A percentile compares a stretch with the other conserved stretches of the same genome.
Evolutionary conservation across 176 grass and related monocot species (phyloP).

Genomic region (Ananas comosus): DNA sequence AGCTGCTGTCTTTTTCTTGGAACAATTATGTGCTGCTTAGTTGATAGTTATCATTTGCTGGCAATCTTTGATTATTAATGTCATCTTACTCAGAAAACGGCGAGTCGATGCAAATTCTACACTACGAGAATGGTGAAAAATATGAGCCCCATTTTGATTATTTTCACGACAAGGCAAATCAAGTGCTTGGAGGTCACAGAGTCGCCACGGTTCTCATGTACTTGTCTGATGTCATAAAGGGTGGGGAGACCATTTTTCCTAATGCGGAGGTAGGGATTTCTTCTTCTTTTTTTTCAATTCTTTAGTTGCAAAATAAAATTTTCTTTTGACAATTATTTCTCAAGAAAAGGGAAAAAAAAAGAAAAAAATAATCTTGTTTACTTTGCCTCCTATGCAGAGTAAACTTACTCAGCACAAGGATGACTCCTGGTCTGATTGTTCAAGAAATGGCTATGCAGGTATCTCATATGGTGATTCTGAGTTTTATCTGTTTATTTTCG

Average conservation of each 20-base stretch:
- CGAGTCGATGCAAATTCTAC: conserved; percentile 41
- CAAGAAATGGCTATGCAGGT: conserved; percentile 37
- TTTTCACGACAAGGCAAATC: conserved; percentile 25
- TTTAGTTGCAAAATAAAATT: neutral
- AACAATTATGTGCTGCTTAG: neutral
- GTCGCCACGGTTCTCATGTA: conserved; percentile 62
- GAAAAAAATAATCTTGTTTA: too few relatives aligned
- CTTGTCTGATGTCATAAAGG: conserved; percentile 35
- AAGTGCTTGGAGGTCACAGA: conserved; percentile 28
- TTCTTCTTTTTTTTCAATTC: neutral
- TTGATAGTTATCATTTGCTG: neutral
- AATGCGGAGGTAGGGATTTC: conserved; percentile 18
- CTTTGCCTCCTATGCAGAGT: conserved; percentile 14
- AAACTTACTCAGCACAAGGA: conserved; percentile 30
- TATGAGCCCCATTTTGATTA: conserved; percentile 58
- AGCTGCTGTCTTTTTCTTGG: neutral
- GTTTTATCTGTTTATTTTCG: too few relatives aligned
- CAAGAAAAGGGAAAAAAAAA: too few relatives aligned
- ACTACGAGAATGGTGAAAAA: conserved; percentile 37
- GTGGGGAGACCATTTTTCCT: conserved; percentile 44
- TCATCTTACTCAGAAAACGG: conserved; percentile 36
- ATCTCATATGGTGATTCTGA: neutral
- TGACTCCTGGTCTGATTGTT: conserved; percentile 42
- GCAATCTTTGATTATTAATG: neutral
- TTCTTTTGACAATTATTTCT: too few relatives aligned